phyloP scores from a whole-genome alignment of 2,329 filamentous ascomycete genomes.

The Chrysoporthe cubensis region DNA sequence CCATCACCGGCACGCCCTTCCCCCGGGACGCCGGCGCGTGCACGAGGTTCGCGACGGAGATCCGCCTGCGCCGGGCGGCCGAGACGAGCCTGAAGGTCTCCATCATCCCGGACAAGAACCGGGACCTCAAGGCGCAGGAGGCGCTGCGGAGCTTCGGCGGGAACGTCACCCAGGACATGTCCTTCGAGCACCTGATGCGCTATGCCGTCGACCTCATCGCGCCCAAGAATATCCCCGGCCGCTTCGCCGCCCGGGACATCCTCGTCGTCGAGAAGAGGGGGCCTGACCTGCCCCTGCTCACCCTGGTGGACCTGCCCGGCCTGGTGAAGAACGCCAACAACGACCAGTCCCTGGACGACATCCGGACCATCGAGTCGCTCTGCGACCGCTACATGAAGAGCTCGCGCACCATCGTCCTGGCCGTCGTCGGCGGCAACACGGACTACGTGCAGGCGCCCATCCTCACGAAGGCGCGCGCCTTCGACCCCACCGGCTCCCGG shows the following conservation, averaged over 20 bases:
- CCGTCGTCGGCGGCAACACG: constrained; percentile 59
- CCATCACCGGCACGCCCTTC: constrained; percentile 65
- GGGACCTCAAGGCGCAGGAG: constrained; percentile 51
- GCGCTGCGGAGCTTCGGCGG: constrained; percentile 53
- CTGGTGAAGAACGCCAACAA: constrained; percentile 58
- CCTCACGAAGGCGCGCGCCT: constrained; percentile 53
- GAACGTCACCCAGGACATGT: constrained; percentile 46
- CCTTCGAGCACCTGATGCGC: constrained; percentile 56
- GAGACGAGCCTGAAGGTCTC: constrained; percentile 52
- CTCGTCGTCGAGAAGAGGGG: constrained; percentile 63
- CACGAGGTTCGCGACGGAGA: constrained; percentile 65
- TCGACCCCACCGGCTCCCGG: constrained; percentile 52
- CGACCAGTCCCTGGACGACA: constrained; percentile 57
- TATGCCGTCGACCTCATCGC: constrained; percentile 56
- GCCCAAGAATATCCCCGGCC: constrained; percentile 52
- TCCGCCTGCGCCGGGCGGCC: constrained; percentile 55
- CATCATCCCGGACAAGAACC: constrained; percentile 58
- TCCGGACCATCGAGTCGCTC: constrained; percentile 54
- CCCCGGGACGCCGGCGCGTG: constrained; percentile 63
- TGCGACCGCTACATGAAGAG: constrained; percentile 61
- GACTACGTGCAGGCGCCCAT: constrained; percentile 59
- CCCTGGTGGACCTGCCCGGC: constrained; percentile 65
- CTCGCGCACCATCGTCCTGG: constrained; percentile 58
- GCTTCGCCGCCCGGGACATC: constrained; percentile 56
- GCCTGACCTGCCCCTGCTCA: constrained; percentile 62